Conservation (phyloP, 148 eudicot genomes). For the Chenopodium quinoa region DNA sequence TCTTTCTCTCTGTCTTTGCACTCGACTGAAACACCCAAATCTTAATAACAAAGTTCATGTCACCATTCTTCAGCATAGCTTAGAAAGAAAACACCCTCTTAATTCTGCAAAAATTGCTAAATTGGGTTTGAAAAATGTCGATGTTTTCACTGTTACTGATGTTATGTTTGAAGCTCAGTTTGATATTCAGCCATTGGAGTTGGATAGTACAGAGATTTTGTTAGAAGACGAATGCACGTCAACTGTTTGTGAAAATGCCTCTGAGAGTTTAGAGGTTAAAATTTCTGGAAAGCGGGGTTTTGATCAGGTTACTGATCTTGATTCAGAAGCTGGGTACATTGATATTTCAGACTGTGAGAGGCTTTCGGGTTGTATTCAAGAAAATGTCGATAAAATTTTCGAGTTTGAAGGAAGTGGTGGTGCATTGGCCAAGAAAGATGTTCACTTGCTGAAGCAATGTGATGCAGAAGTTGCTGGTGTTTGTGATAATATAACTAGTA, state of each 20-base stretch:
- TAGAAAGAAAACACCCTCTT: slow-evolving; percentile 81
- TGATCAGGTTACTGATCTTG: slow-evolving; percentile 19
- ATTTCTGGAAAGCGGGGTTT: slow-evolving; percentile 19
- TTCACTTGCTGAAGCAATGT: neutral
- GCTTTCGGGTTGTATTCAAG: slow-evolving; percentile 12
- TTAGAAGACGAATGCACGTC: slow-evolving; percentile 23
- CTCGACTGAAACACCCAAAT: slow-evolving; percentile 49
- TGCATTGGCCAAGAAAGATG: slow-evolving; percentile 6
- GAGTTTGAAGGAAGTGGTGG: neutral
- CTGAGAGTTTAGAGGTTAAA: slow-evolving; percentile 24
- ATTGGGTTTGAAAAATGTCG: slow-evolving; percentile 61
- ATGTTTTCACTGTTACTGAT: slow-evolving; percentile 52
- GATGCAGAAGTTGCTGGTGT: neutral
- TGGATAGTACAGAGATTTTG: neutral
- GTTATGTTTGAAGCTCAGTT: slow-evolving; percentile 60
- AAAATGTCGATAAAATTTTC: neutral
- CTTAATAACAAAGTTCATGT: slow-evolving; percentile 58
- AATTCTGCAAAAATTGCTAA: slow-evolving; percentile 72
- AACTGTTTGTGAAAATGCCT: slow-evolving; percentile 40
- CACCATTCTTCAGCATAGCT: slow-evolving; percentile 74
- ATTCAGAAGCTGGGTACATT: slow-evolving; percentile 8
- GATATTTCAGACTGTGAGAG: slow-evolving; percentile 5
- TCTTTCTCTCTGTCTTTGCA: slow-evolving; percentile 58
- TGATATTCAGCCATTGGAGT: slow-evolving; percentile 30
- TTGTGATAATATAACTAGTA: neutral